These are phyloP conservation scores for Trichoderma asperelloides DNA, from an alignment of 495 filamentous ascomycete species.

Conservation along the genomic window DNA sequence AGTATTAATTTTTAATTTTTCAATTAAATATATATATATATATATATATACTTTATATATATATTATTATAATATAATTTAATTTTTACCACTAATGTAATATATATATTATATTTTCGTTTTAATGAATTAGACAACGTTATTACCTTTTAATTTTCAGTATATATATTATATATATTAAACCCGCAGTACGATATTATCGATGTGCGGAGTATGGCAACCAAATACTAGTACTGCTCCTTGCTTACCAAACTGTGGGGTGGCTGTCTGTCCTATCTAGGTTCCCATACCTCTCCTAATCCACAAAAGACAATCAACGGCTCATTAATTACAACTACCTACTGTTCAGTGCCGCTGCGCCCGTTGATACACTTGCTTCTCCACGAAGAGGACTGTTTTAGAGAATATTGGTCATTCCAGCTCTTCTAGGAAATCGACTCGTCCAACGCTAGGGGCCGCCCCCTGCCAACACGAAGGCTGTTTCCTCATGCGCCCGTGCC, in stretches of 20 bases:
- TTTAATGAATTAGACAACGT: too few relatives aligned
- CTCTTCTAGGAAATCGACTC: background rate
- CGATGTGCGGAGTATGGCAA: too few relatives aligned
- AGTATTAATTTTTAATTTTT: too few relatives aligned
- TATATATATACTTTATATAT: too few relatives aligned
- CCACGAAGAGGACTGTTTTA: background rate
- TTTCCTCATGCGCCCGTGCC: background rate
- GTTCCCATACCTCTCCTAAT: background rate
- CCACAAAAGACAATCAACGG: background rate
- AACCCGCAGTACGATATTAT: too few relatives aligned
- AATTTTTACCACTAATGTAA: too few relatives aligned
- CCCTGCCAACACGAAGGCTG: background rate
- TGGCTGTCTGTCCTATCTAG: background rate
- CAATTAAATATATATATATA: too few relatives aligned
- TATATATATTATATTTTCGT: too few relatives aligned
- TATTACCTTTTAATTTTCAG: too few relatives aligned
- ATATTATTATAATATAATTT: too few relatives aligned
- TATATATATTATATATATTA: too few relatives aligned
- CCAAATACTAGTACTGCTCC: background rate
- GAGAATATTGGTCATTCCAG: background rate
- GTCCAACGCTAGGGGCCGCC: background rate
- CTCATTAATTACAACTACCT: background rate
- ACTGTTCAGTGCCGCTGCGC: background rate
- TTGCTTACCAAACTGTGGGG: background rate
- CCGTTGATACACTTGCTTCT: background rate